Evolutionary conservation across 2,329 filamentous ascomycete genomes (phyloP), one percentile per base, ranked within the genome.

Genomic region (Pseudogymnoascus sp.): DNA sequence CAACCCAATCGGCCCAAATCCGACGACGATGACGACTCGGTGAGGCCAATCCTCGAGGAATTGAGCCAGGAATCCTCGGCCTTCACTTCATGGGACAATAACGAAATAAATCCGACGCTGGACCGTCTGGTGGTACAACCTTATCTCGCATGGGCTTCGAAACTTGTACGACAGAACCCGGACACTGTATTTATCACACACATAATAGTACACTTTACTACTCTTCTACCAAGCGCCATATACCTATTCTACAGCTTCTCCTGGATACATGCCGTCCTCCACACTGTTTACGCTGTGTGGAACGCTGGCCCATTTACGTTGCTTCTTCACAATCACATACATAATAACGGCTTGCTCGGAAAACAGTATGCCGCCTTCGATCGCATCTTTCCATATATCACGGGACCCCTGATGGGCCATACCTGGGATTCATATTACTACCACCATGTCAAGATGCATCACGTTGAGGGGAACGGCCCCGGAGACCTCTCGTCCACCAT

Each of bases 391-490:
- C 89, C 89, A 0, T 93, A 91, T 70, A 72, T 92, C 39, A 77
- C 84, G 9, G 87, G 92, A 66, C 89, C 89, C 0, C 74, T 93
- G 61, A 88, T 91, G 82, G 89, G 89, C 9, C 89, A 93, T 69
- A 92, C 89, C 0, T 92, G 88, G 88, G 90, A 93, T 74, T 87
- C 86, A 1, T 93, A 93, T 75, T 93, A 82, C 71, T 92, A 91
- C 70, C 89, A 93, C 70, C 89, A 93, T 69, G 88, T 92, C 70
- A 93, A 93, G 77, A 88, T 92, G 70, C 89, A 93, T 70, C 89
- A 93, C 66, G 85, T 92, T 61, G 89, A 92, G 74, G 87, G 85
- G 64, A 93, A 93, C 68, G 89, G 89, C 0, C 88, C 88, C 0
- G 81, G 86, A 54, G 89, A 93, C 69, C 78, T 92, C 0, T 90